Base-by-base conservation (phyloP, 805 yeast species). In the Grigorovia humatica region DNA sequence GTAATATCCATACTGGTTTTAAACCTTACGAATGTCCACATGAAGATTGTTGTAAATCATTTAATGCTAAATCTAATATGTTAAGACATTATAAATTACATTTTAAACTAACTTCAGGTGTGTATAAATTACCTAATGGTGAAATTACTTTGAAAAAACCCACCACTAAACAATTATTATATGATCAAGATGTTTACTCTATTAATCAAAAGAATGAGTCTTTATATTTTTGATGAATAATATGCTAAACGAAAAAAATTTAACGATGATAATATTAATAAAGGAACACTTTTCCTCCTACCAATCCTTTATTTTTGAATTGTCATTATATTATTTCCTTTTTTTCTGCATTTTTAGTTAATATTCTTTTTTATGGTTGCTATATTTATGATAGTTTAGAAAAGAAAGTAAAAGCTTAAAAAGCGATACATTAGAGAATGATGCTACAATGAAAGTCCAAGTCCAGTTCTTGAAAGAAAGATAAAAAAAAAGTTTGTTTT, bases 1-100 rank as follows among this genome's bases (percentile, higher is more conserved):
- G 78, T 61, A 73, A 95, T 56, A 75, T 87, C 38, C 96, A 88
- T 60, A 88, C 96, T 1, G 96, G 96, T 17, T 91, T 86, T 60
- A 84, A 84, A 63, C 97, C 97, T 11, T 89, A 80, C 62, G 71
- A 73, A 35, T 89, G 97, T 70, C 62, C 59, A 2, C 54, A 51
- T 42, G 78, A 76, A 9, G 68, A 76, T 8, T 89, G 97, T 67
- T 76, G 78, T 23, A 78, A 87, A 54, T 74, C 79, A 18, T 89
- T 89, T 51, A 64, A 64, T 51, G 68, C 65, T 4, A 59, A 57
- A 42, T 62, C 66, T 1, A 64, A 64, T 53, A 59, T 64, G 62
- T 52, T 61, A 20, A 57, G 68, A 50, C 68, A 64, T 53, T 58
- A 58, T 50, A 64, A 59, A 48, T 48, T 63, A 27, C 68, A 64